Conservation (phyloP, 306 rosid species). For the Casuarina equisetifolia region DNA sequence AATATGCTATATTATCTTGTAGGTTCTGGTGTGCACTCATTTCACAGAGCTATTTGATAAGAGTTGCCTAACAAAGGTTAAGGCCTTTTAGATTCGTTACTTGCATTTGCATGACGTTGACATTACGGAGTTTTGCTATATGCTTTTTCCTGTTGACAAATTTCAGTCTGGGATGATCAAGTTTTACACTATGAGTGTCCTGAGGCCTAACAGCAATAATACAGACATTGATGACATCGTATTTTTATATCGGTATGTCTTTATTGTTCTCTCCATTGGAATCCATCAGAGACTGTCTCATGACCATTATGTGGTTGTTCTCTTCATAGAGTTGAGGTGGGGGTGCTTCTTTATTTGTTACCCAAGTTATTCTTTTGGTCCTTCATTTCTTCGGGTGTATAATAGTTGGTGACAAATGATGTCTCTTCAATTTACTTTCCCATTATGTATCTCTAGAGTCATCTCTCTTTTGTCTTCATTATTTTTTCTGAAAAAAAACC, state of each 20-base stretch:
- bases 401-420: neutral
- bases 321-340: slow-evolving; percentile 19
- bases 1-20: slow-evolving; percentile 23
- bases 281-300: neutral
- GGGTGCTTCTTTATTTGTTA: slow-evolving; percentile 7
- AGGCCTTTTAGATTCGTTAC: slow-evolving; percentile 23
- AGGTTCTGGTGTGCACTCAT: slow-evolving; percentile 96
- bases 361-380: slow-evolving; percentile 23
- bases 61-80: slow-evolving; percentile 62
- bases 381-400: slow-evolving; percentile 1
- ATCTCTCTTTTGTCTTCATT: neutral
- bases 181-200: slow-evolving; percentile 84
- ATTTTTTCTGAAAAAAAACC: neutral
- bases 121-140: slow-evolving; percentile 16
- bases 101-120: slow-evolving; percentile 16
- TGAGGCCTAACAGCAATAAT: slow-evolving; percentile 66
- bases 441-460: neutral
- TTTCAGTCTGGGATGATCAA: slow-evolving; percentile 78
- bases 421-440: neutral
- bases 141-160: neutral
- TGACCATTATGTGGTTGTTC: slow-evolving; percentile 19
- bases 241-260: slow-evolving; percentile 76
- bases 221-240: slow-evolving; percentile 61
- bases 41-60: slow-evolving; percentile 84
- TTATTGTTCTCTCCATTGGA: slow-evolving; percentile 10